A percentile compares a stretch with the other conserved stretches of the same genome.
Conservation (phyloP, 2,329 filamentous ascomycete genomes). For the Xylariaceae sp. region DNA sequence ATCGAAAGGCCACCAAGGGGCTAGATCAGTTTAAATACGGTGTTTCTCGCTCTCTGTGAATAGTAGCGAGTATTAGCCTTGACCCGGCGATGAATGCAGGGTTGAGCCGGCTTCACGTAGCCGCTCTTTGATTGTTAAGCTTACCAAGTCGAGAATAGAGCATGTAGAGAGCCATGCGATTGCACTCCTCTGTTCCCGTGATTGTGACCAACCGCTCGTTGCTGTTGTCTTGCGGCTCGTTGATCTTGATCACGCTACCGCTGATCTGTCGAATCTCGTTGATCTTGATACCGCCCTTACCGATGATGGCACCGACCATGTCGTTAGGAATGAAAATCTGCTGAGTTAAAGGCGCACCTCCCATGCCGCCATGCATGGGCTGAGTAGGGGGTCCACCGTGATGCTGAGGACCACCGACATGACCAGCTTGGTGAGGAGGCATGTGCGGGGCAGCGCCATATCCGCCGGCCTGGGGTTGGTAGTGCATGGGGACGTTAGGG, state of each 20-base stretch:
- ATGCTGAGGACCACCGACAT: conserved; percentile 56
- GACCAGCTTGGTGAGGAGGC: conserved; percentile 63
- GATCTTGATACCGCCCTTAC: conserved; percentile 97
- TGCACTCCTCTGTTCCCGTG: conserved; percentile 95
- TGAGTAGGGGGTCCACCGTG: conserved; percentile 66
- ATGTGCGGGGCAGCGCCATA: conserved; percentile 79
- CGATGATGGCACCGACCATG: conserved; percentile 98
- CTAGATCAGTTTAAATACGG: conserved; percentile 26
- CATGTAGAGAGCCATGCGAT: conserved; percentile 99
- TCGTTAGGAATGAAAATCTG: conserved; percentile 99
- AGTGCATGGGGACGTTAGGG: conserved; percentile 67
- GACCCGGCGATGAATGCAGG: conserved; percentile 11
- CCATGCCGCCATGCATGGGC: conserved; percentile 65
- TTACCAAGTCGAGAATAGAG: conserved; percentile 93
- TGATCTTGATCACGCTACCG: conserved; percentile 99
- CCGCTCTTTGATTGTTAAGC: conserved; percentile 29
- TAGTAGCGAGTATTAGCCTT: conserved; percentile 26
- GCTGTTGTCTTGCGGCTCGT: conserved; percentile 97
- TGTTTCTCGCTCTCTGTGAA: conserved; percentile 31
- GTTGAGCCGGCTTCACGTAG: conserved; percentile 11
- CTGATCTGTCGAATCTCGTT: conserved; percentile 97
- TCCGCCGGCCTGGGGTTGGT: conserved; percentile 68
- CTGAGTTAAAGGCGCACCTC: conserved; percentile 84
- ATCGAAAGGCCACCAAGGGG: conserved; percentile 19
- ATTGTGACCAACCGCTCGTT: conserved; percentile 97